These are phyloP conservation scores for Talaromyces sp. DNA, from an alignment of 2,329 filamentous ascomycete species.

Conservation along the genomic window DNA sequence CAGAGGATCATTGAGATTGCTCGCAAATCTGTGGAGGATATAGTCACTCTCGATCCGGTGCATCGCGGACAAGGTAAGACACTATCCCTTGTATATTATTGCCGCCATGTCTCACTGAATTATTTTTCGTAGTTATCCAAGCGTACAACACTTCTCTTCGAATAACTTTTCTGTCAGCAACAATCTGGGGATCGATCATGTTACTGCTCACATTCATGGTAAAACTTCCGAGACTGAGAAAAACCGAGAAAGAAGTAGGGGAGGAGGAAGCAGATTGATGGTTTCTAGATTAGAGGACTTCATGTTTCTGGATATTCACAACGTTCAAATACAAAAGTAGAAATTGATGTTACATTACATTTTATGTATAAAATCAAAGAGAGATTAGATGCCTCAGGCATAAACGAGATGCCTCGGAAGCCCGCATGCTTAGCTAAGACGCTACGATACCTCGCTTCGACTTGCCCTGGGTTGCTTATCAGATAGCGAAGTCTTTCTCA, in stretches of 20 bases:
- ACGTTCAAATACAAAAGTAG: background rate
- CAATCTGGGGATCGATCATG: conserved; percentile 35
- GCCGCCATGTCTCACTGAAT: conserved; percentile 17
- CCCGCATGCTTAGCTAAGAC: background rate
- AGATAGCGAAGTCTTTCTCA: conserved; percentile 5
- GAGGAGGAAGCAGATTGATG: conserved; percentile 5
- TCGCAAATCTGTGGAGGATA: conserved; percentile 50
- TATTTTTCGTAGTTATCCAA: conserved; percentile 30
- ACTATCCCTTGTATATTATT: background rate
- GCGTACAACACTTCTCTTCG: conserved; percentile 38
- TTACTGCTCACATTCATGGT: conserved; percentile 32
- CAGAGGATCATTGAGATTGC: conserved; percentile 50
- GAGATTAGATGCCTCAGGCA: background rate
- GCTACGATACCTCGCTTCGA: conserved; percentile 2
- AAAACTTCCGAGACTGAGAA: conserved; percentile 32
- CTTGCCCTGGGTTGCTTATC: conserved; percentile 11
- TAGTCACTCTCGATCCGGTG: conserved; percentile 43
- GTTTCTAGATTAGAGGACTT: background rate
- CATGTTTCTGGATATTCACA: background rate
- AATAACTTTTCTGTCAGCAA: conserved; percentile 38
- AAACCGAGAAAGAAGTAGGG: conserved; percentile 9
- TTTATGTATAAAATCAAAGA: background rate
- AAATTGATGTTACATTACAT: background rate
- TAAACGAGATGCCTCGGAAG: background rate
- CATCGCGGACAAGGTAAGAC: conserved; percentile 48